Evolutionary conservation across 208 protist species (phyloP).

Genomic region (Herpetomonas tarakana): DNA sequence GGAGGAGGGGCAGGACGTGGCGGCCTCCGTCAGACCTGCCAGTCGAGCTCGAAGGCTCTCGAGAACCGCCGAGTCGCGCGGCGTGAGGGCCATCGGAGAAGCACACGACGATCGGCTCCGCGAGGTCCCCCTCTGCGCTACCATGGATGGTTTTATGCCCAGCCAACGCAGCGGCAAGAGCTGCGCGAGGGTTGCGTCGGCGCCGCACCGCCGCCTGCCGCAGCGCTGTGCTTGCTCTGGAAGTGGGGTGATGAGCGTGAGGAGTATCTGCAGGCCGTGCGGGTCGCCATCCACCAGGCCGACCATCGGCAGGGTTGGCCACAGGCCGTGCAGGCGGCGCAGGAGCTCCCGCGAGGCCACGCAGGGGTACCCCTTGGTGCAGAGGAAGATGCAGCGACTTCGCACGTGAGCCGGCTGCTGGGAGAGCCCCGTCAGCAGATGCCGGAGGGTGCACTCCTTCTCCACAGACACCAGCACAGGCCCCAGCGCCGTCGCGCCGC

Average conservation of each 20-base stretch:
- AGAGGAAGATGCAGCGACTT: conserved; percentile 32
- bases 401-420: neutral
- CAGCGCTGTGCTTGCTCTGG: neutral
- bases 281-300: conserved; percentile 80
- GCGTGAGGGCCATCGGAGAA: conserved; percentile 16
- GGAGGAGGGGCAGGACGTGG: neutral
- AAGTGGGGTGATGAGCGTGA: conserved; percentile 43
- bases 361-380: conserved; percentile 80
- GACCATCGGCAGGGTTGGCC: conserved; percentile 41
- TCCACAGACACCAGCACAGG: conserved; percentile 64
- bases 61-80: conserved; percentile 19
- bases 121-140: too few species aligned
- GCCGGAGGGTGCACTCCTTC: conserved; percentile 68
- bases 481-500: neutral
- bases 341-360: conserved; percentile 47
- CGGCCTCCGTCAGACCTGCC: conserved; percentile 8
- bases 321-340: conserved; percentile 35
- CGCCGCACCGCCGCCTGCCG: neutral
- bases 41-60: conserved; percentile 5
- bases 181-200: neutral
- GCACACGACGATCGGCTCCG: neutral
- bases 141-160: conserved; percentile 32
- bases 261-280: conserved; percentile 68
- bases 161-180: conserved; percentile 34
- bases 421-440: conserved; percentile 1